A percentile compares a stretch with the other conserved stretches of the same genome.
Evolutionary conservation across 768 basidiomycete species (phyloP).

Genomic region (Wakefieldia striispora): DNA sequence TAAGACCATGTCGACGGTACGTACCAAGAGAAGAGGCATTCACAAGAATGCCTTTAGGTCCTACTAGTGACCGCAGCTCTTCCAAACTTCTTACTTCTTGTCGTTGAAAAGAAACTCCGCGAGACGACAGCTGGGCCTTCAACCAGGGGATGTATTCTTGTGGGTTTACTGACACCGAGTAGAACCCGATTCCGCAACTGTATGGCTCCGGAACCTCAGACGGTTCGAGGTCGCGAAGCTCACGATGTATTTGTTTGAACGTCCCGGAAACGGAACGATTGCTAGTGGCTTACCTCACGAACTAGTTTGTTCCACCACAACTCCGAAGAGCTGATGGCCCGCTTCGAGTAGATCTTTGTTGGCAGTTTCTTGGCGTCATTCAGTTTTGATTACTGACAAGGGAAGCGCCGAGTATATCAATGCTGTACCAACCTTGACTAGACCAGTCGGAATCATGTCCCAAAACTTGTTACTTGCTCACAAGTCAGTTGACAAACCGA

Average conservation of each 20-base stretch:
- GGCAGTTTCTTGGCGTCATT: constrained; percentile 37
- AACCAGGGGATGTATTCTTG: constrained; percentile 51
- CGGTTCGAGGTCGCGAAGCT: constrained; percentile 34
- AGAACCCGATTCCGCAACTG: constrained; percentile 40
- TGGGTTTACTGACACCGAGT: constrained; percentile 50
- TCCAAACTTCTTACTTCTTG: constrained; percentile 42
- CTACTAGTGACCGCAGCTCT: constrained; percentile 42
- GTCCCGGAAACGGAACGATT: neutral
- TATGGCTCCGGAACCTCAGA: constrained; percentile 36
- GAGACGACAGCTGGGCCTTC: constrained; percentile 35
- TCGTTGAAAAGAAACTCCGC: constrained; percentile 45
- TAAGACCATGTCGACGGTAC: constrained; percentile 6
- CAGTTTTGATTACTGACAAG: neutral
- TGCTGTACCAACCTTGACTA: constrained; percentile 35
- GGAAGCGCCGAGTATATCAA: too few relatives aligned
- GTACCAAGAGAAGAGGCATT: constrained; percentile 57
- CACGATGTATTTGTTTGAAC: constrained; percentile 1
- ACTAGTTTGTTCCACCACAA: constrained; percentile 42
- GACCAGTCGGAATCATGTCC: constrained; percentile 44
- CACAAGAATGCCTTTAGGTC: constrained; percentile 42
- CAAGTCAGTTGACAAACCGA: constrained; percentile 5
- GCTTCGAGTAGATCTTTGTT: constrained; percentile 31
- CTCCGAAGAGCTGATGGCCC: constrained; percentile 13
- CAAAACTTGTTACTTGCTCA: constrained; percentile 42
- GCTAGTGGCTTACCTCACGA: constrained; percentile 34